phyloP scores from a whole-genome alignment of 768 basidiomycete genomes.

The Kwoniella dendrophila region DNA sequence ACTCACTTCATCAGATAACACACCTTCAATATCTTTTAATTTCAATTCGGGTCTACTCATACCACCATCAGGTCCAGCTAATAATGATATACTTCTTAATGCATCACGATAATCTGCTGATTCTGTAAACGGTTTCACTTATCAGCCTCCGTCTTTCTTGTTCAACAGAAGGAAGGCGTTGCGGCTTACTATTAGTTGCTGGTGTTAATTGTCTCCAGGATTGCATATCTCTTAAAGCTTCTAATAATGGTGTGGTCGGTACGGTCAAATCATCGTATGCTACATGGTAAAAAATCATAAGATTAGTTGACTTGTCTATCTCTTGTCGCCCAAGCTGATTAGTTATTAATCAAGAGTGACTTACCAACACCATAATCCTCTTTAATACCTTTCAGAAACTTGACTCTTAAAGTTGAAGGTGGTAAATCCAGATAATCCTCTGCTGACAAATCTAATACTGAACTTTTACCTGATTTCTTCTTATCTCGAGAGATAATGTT shows the following conservation, averaged over 20 bases:
- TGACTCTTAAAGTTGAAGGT: conserved; percentile 5
- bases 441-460: neutral
- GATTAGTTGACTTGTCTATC: neutral
- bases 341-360: neutral
- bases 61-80: conserved; percentile 29
- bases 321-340: neutral
- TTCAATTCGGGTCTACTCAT: conserved; percentile 25
- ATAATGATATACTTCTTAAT: conserved; percentile 33
- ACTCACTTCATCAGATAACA: conserved; percentile 46
- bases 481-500: too few species aligned
- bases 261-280: conserved; percentile 16
- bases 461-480: neutral
- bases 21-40: conserved; percentile 42
- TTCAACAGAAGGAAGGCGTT: too few species aligned
- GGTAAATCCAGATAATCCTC: neutral
- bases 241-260: neutral
- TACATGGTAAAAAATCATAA: neutral
- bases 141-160: too few species aligned
- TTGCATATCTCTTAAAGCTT: conserved; percentile 28
- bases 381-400: conserved; percentile 11
- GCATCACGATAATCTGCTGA: conserved; percentile 19
- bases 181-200: conserved; percentile 1
- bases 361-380: conserved; percentile 18
- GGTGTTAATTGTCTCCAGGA: conserved; percentile 27
- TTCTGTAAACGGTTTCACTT: neutral